Percentiles rank a stretch among this genome's conserved stretches.
Conservation (phyloP, 345 rosid species). For the Melaleuca quinquenervia region DNA sequence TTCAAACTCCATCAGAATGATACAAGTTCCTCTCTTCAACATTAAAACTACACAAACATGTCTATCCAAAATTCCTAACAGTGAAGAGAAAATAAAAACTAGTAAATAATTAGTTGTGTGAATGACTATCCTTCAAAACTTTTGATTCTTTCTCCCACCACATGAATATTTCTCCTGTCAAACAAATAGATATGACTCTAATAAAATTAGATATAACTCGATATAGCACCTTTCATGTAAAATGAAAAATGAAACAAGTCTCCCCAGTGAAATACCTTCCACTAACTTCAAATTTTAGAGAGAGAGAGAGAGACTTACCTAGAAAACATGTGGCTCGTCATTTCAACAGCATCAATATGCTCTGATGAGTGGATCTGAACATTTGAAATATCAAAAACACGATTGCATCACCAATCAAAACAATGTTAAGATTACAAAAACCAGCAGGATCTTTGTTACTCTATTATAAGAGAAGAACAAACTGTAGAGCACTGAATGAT, state of each 20-base stretch:
- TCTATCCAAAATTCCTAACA: neutral
- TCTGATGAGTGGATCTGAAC: conserved; percentile 74
- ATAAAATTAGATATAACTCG: neutral
- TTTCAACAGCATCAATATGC: conserved; percentile 65
- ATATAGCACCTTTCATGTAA: neutral
- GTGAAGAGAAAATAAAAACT: neutral
- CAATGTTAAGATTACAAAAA: neutral
- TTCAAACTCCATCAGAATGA: neutral
- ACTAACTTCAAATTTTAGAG: neutral
- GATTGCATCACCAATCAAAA: neutral
- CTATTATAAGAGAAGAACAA: neutral
- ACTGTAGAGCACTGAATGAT: neutral
- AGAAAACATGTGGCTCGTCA: conserved; percentile 58
- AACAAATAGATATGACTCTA: neutral
- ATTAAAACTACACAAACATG: neutral
- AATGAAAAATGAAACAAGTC: neutral
- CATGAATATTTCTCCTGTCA: neutral
- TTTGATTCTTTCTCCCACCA: neutral
- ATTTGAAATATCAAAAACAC: conserved; percentile 9
- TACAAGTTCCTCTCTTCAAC: neutral
- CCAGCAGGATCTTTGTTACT: neutral
- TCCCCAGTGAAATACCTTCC: neutral
- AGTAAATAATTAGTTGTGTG: neutral
- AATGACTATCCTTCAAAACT: neutral
- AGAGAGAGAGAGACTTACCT: conserved; percentile 30